Evolutionary conservation across 2,329 filamentous ascomycete species (phyloP), one percentile per base, ranked within the genome.

Genomic region (Talaromyces rugulosus): DNA sequence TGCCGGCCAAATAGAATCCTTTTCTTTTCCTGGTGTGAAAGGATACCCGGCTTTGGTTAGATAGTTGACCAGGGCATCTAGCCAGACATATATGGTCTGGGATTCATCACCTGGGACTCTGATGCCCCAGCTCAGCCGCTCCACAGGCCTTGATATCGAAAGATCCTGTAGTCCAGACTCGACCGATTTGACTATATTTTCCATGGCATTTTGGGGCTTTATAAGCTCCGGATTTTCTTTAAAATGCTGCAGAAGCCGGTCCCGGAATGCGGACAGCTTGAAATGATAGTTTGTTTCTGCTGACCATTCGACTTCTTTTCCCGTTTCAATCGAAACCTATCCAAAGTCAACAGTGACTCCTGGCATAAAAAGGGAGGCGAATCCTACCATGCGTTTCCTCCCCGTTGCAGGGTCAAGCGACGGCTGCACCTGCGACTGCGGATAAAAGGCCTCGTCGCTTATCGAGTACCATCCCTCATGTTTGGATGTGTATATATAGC

Each of bases 21-120:
- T 74, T 63, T 89, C 86, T 4, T 83, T 78, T 1, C 87, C 87
- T 0, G 90, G 88, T 0, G 86, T 92, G 36, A 77, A 77, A 0
- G 92, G 92, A 72, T 96, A 98, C 14, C 94, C 92, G 1, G 92
- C 86, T 65, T 89, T 91, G 16, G 93, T 96, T 58, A 95, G 78
- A 74, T 99, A 99, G 75, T 97, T 99, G 70, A 98, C 84, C 33
- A 99, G 84, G 1, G 95, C 95, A 77, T 99, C 96, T 0, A 99
- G 84, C 95, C 95, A 99, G 34, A 99, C 96, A 71, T 99, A 99
- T 62, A 99, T 94, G 2, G 93, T 98, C 76, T 98, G 95, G 18
- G 81, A 85, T 0, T 85, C 80, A 70, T 99, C 95, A 59, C 88
- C 88, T 0, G 95, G 95, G 30, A 97, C 95, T 6, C 83, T 87